Conservation (phyloP, 495 filamentous ascomycete species). For the Neurospora discreta region DNA sequence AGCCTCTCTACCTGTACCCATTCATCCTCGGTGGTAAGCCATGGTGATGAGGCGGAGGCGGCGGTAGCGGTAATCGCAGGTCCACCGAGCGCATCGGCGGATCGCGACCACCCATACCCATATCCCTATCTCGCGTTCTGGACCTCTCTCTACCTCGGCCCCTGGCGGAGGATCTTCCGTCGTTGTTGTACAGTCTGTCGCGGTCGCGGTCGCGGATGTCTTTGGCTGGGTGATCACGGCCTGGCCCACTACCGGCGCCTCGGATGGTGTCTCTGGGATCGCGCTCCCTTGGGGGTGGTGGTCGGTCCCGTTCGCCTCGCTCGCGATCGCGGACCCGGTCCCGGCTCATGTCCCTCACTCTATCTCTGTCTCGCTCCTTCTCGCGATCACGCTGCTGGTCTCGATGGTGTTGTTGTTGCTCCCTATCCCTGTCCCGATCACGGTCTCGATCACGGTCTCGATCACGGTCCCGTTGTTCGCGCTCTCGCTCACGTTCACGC, state of each 20-base stretch:
- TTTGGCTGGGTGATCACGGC: background rate
- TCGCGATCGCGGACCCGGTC: background rate
- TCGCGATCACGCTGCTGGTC: background rate
- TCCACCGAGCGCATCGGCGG: background rate
- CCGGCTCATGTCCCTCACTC: background rate
- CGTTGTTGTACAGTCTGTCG: background rate
- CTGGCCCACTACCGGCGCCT: background rate
- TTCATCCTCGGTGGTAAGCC: background rate
- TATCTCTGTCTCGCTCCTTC: background rate
- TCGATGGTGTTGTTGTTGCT: background rate
- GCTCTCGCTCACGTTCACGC: slow-evolving; percentile 2
- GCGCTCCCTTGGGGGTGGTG: background rate
- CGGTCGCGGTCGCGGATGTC: background rate
- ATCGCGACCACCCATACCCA: background rate
- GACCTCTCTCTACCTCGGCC: slow-evolving; percentile 2
- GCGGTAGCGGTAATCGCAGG: background rate
- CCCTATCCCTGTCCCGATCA: slow-evolving; percentile 2
- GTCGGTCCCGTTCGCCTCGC: background rate
- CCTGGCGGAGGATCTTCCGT: background rate
- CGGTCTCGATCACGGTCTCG: background rate
- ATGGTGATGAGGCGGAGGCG: background rate
- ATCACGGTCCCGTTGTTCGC: slow-evolving; percentile 1
- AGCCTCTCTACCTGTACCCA: background rate
- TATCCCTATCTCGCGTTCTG: slow-evolving; percentile 7
- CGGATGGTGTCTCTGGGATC: background rate